Conservation (phyloP, 495 filamentous ascomycete species). For the Tirmania nivea region DNA sequence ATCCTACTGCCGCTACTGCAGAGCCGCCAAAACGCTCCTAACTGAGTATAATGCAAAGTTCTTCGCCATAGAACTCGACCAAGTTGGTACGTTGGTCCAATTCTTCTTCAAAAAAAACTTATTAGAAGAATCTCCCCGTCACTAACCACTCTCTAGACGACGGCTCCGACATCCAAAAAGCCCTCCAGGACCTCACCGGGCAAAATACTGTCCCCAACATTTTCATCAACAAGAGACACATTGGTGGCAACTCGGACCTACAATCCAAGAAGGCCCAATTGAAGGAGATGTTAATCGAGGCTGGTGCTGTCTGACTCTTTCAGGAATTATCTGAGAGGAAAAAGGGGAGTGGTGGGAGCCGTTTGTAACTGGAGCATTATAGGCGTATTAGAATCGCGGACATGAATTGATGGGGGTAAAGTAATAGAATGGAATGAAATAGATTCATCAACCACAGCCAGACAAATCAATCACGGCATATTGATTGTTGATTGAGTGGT, state of each 20-base stretch:
- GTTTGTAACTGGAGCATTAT: no score
- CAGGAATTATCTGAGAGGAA: no score
- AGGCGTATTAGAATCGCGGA: no score
- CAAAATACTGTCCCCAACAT: conserved; percentile 89
- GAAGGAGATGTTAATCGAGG: conserved; percentile 36
- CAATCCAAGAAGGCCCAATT: conserved; percentile 42
- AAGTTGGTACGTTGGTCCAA: conserved; percentile 37
- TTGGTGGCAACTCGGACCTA: conserved; percentile 90
- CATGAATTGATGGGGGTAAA: no score
- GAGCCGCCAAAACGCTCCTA: conserved; percentile 52
- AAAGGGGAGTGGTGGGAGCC: no score
- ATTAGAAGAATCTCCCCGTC: neutral
- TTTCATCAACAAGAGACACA: conserved; percentile 74
- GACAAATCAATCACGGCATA: no score
- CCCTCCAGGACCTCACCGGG: conserved; percentile 53
- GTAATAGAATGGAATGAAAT: no score
- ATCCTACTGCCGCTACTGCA: conserved; percentile 92
- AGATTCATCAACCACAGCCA: no score
- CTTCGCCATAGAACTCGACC: conserved; percentile 59
- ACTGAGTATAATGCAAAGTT: conserved; percentile 48
- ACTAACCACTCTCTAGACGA: conserved; percentile 31
- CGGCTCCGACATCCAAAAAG: conserved; percentile 60
- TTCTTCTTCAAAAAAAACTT: neutral
- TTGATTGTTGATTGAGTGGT: no score
- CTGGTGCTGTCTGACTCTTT: conserved; percentile 33